Conservation (phyloP, 139 green algal genomes). For the Closterium sp. region DNA sequence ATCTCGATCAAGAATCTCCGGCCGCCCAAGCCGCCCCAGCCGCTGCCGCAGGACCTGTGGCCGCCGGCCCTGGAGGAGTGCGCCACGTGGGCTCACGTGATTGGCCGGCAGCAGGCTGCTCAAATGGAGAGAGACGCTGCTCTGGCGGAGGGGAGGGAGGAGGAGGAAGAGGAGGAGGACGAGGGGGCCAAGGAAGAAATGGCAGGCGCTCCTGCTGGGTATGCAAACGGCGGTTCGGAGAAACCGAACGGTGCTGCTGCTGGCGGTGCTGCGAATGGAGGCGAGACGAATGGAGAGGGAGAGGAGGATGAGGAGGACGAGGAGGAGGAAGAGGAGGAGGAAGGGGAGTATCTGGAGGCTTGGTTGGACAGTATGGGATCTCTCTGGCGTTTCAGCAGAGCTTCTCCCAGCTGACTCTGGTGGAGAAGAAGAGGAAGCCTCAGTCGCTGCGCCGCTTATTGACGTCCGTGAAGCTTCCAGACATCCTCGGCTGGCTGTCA, state of each 20-base stretch:
- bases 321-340: constrained; percentile 9
- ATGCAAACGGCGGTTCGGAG: not conserved
- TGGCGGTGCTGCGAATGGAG: not conserved
- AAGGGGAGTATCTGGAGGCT: not conserved
- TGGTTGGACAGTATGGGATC: not conserved
- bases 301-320: not conserved
- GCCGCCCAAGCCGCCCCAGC: not conserved
- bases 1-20: not conserved
- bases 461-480: not conserved
- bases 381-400: not conserved
- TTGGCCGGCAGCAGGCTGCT: not conserved
- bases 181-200: not conserved
- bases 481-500: not conserved
- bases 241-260: not conserved
- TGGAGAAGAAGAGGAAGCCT: constrained; percentile 1
- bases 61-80: not conserved
- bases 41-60: not conserved
- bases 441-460: not conserved
- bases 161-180: not conserved
- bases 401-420: not conserved
- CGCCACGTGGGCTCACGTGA: not conserved
- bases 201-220: not conserved
- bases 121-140: not conserved
- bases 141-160: not conserved
- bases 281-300: not conserved